Percentiles rank a stretch among this genome's conserved stretches.
These are phyloP conservation scores for Mortierella sp. DNA, from an alignment of 371 early-diverging fungal species.

Conservation along the genomic window DNA sequence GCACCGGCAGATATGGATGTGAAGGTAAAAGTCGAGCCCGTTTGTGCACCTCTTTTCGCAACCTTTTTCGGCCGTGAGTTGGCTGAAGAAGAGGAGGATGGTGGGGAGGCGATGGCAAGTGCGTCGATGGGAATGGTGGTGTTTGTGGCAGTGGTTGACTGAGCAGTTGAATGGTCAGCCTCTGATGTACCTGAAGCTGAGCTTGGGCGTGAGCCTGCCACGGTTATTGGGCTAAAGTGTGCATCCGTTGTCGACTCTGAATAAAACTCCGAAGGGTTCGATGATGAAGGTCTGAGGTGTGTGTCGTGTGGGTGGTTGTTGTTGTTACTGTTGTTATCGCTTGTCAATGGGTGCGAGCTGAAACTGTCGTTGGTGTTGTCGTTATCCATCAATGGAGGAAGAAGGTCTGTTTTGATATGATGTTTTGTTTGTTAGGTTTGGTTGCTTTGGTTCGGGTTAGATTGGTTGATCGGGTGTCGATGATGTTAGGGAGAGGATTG, in stretches of 20 bases:
- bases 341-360: neutral
- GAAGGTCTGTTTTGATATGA: neutral
- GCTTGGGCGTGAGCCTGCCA: neutral
- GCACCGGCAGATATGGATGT: neutral
- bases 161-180: neutral
- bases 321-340: neutral
- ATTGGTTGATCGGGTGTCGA: neutral
- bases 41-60: neutral
- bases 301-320: neutral
- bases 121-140: neutral
- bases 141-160: neutral
- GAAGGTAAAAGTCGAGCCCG: neutral
- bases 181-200: neutral
- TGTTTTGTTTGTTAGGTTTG: neutral
- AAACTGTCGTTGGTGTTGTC: neutral
- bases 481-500: neutral
- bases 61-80: neutral
- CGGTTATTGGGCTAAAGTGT: conserved; percentile 13
- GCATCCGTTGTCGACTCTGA: conserved; percentile 5
- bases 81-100: neutral
- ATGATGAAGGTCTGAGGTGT: neutral
- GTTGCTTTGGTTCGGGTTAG: neutral
- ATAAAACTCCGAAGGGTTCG: neutral
- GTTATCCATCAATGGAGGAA: conserved; percentile 5
- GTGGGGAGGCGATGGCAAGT: neutral